Conservation (phyloP, 257 asterid species). For the Knoxia roxburghii region DNA sequence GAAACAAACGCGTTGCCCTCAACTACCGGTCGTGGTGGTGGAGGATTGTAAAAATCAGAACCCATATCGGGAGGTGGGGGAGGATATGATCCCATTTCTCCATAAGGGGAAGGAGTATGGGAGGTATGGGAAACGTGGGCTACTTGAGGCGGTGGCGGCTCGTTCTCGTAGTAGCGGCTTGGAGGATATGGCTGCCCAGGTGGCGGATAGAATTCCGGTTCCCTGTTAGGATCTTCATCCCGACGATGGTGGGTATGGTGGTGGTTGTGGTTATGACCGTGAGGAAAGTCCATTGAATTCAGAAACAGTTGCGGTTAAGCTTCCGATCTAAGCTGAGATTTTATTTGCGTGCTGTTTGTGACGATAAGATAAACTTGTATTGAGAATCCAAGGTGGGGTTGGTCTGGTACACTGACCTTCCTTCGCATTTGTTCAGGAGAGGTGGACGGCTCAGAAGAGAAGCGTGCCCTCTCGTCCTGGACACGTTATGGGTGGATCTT, state of each 20-base stretch:
- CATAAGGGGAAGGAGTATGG: constrained; percentile 28
- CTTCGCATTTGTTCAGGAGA: too few species aligned
- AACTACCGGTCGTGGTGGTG: constrained; percentile 14
- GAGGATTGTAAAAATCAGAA: neutral
- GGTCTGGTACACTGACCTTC: too few species aligned
- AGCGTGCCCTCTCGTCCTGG: too few species aligned
- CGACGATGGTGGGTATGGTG: constrained; percentile 7
- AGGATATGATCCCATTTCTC: constrained; percentile 1
- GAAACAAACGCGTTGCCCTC: constrained; percentile 13
- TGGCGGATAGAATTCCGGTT: constrained; percentile 28
- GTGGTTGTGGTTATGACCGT: constrained; percentile 26
- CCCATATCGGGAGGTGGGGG: constrained; percentile 5
- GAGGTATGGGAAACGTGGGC: constrained; percentile 28
- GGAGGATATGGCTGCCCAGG: constrained; percentile 4
- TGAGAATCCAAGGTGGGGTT: too few species aligned
- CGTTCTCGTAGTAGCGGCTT: constrained; percentile 9
- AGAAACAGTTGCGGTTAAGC: too few species aligned
- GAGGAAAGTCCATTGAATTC: constrained; percentile 23
- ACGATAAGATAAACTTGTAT: too few species aligned
- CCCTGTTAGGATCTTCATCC: constrained; percentile 1
- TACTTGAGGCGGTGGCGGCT: constrained; percentile 10
- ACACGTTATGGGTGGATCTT: too few species aligned
- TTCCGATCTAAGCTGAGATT: too few species aligned
- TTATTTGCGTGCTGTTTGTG: too few species aligned
- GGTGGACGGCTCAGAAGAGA: too few species aligned